A percentile compares a stretch with the other conserved stretches of the same genome.
phyloP scores from a whole-genome alignment of 1,284 basidiomycete genomes.

The Moesziomyces parantarcticus region DNA sequence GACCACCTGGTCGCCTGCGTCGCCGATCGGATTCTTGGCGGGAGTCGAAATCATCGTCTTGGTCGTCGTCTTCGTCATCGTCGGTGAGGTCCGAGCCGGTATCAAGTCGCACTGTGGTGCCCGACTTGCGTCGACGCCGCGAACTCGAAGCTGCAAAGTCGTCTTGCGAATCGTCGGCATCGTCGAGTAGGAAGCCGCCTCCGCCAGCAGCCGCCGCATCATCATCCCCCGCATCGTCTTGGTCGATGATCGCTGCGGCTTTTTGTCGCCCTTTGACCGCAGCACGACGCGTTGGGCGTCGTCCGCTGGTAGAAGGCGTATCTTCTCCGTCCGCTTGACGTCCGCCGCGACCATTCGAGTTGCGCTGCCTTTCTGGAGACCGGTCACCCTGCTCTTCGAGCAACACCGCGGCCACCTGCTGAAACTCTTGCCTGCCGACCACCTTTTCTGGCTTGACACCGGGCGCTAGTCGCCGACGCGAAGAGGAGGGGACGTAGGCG shows the following conservation, averaged over 20 bases:
- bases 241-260: constrained; percentile 19
- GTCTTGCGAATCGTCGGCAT: constrained; percentile 33
- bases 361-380: neutral
- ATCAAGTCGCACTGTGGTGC: constrained; percentile 4
- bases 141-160: constrained; percentile 25
- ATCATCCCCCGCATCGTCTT: constrained; percentile 2
- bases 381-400: constrained; percentile 18
- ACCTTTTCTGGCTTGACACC: constrained; percentile 39
- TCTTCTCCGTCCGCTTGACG: constrained; percentile 1
- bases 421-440: constrained; percentile 48
- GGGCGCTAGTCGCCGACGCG: constrained; percentile 11
- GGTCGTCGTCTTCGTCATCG: constrained; percentile 6
- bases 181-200: constrained; percentile 34
- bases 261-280: constrained; percentile 29
- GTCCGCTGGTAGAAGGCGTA: neutral
- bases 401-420: constrained; percentile 43
- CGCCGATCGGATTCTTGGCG: constrained; percentile 4
- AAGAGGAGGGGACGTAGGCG: constrained; percentile 30
- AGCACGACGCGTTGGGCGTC: constrained; percentile 26
- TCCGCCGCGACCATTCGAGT: constrained; percentile 5
- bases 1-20: constrained; percentile 1
- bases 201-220: constrained; percentile 12
- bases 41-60: constrained; percentile 6
- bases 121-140: constrained; percentile 1
- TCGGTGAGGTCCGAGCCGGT: constrained; percentile 24